Evolutionary conservation across 768 basidiomycete species (phyloP).

Genomic region (Calocybe gangraenosa): DNA sequence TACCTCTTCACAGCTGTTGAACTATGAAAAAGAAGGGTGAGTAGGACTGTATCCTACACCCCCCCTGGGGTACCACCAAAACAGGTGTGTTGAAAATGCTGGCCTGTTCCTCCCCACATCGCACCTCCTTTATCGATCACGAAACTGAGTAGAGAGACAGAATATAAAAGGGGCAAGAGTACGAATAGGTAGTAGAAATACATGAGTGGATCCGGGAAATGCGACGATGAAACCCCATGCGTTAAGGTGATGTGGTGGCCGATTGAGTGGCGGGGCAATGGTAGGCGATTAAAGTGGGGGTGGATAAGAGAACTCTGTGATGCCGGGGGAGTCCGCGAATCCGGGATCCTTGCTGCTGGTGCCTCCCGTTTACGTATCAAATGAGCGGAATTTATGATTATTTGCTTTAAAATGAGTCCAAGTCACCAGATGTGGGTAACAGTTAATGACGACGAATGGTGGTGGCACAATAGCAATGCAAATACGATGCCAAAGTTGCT

Average conservation of each 20-base stretch:
- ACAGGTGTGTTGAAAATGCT: too few relatives aligned
- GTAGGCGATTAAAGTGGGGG: too few relatives aligned
- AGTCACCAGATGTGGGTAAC: background rate
- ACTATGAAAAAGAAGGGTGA: background rate
- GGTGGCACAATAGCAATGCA: background rate
- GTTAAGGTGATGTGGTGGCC: too few relatives aligned
- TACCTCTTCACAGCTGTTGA: constrained; percentile 1
- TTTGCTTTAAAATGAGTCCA: background rate
- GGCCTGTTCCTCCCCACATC: background rate
- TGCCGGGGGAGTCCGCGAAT: too few relatives aligned
- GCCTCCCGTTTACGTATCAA: background rate
- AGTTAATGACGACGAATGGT: background rate
- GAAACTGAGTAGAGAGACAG: background rate
- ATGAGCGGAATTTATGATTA: background rate
- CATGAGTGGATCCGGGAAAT: constrained; percentile 4
- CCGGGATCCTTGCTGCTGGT: background rate
- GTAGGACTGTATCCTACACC: too few relatives aligned
- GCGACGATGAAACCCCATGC: too few relatives aligned
- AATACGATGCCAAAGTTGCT: background rate
- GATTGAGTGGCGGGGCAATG: too few relatives aligned
- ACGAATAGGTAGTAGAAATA: too few relatives aligned
- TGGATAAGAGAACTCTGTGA: too few relatives aligned
- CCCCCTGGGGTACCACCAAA: too few relatives aligned
- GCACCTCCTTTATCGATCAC: background rate
- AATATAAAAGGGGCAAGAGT: constrained; percentile 5